Conservation (phyloP, 768 basidiomycete genomes). For the Lentinula sp. region DNA sequence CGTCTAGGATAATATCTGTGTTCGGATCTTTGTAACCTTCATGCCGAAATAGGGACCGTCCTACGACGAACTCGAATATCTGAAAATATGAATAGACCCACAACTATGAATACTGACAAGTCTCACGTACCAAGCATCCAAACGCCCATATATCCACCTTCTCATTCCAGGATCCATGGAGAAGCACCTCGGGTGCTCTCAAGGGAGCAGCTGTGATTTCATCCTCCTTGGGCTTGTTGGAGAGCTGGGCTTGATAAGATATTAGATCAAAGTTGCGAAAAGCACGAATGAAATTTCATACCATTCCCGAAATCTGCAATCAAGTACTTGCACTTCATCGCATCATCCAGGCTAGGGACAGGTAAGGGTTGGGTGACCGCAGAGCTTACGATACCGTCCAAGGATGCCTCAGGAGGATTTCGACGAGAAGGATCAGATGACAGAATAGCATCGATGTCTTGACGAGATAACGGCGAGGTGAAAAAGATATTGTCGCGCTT, state of each 20-base stretch:
- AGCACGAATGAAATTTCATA: neutral
- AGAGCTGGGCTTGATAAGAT: conserved; percentile 1
- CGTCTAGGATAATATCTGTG: neutral
- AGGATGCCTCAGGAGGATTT: conserved; percentile 5
- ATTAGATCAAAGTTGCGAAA: neutral
- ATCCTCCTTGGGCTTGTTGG: neutral
- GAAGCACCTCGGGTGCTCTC: conserved; percentile 11
- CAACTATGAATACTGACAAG: too few relatives aligned
- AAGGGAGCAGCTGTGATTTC: conserved; percentile 1
- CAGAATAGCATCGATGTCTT: conserved; percentile 5
- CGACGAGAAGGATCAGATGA: conserved; percentile 1
- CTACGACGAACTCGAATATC: conserved; percentile 10
- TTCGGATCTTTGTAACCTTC: neutral
- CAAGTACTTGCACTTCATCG: neutral
- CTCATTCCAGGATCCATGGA: conserved; percentile 8
- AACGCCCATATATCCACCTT: conserved; percentile 14
- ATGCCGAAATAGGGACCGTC: conserved; percentile 4
- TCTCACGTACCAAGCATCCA: conserved; percentile 12
- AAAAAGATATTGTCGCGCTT: conserved; percentile 12
- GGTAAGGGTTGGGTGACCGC: conserved; percentile 12
- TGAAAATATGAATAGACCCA: neutral
- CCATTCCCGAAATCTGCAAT: conserved; percentile 12
- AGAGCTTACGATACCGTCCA: conserved; percentile 4
- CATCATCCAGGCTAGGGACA: conserved; percentile 5
- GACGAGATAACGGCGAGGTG: neutral